Evolutionary conservation across 345 rosid species (phyloP), one percentile per base, ranked within the genome.

Genomic region (Rhizophora mangle): DNA sequence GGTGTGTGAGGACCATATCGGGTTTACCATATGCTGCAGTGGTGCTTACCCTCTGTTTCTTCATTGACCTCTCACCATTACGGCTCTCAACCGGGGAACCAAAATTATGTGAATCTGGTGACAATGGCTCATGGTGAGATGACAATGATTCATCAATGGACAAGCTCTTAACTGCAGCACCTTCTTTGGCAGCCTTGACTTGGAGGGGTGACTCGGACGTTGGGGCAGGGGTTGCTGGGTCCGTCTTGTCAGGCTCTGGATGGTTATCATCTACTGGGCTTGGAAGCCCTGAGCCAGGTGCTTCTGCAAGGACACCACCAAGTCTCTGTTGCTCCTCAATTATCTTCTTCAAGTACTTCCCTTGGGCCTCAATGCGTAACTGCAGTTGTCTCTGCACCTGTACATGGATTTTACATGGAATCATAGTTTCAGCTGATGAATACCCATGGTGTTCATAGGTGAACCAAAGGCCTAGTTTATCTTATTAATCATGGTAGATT

Each of bases 301-400:
- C 75, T 63, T 95, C 96, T 46, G 79, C 80, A 53, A 92, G 87
- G 63, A 73, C 87, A 57, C 96, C 96, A 64, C 89, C 84, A 1
- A 95, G 87, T 65, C 89, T 84, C 29, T 93, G 96, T 74, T 95
- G 97, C 88, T 95, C 99, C 84, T 95, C 97, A 34, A 95, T 95
- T 76, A 95, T 95, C 89, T 95, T 95, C 85, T 92, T 92, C 84
- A 95, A 79, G 82, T 92, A 95, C 86, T 92, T 90, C 59, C 97
- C 99, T 70, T 92, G 97, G 22, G 97, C 99, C 79, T 95, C 99
- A 74, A 95, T 95, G 66, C 99, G 93, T 76, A 95, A 78, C 71
- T 95, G 99, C 70, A 95, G 84, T 79, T 95, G 99, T 81, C 96
- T 87, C 85, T 95, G 99, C 72, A 95, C 99, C 99, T 95, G 49